These are phyloP conservation scores for Leptographium lundbergii DNA, from an alignment of 2,329 filamentous ascomycete species.

Conservation along the genomic window DNA sequence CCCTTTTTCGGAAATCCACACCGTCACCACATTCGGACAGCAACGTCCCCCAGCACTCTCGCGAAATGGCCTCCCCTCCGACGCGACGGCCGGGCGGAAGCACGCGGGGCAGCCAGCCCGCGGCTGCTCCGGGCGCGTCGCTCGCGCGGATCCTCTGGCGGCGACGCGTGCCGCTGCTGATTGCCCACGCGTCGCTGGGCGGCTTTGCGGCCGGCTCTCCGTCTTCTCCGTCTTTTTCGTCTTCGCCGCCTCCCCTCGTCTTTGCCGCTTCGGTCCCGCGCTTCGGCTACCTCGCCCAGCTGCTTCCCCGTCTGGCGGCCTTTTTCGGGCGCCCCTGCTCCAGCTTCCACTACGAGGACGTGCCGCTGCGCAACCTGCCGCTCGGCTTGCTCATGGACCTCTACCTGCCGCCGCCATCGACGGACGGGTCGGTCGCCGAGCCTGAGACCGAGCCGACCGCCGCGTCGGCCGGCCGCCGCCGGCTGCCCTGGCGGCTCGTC, in stretches of 20 bases:
- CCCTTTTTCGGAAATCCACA: too few relatives aligned
- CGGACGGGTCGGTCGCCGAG: too few relatives aligned
- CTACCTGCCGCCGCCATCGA: slow-evolving; percentile 21
- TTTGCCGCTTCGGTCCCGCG: slow-evolving; percentile 43
- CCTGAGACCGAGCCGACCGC: neutral
- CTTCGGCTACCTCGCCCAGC: slow-evolving; percentile 45
- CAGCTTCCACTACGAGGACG: slow-evolving; percentile 44
- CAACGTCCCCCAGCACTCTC: too few relatives aligned
- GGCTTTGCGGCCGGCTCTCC: slow-evolving; percentile 19
- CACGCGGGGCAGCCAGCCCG: neutral
- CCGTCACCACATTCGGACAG: too few relatives aligned
- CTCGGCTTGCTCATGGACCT: slow-evolving; percentile 43
- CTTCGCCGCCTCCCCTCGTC: neutral
- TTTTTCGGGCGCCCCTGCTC: slow-evolving; percentile 43
- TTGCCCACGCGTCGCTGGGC: slow-evolving; percentile 32
- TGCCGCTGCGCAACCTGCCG: slow-evolving; percentile 40
- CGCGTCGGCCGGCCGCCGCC: neutral
- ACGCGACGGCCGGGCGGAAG: too few relatives aligned
- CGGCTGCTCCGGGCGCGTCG: neutral
- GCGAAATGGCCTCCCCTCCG: too few relatives aligned
- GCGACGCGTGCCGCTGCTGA: slow-evolving; percentile 39
- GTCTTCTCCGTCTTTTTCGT: neutral
- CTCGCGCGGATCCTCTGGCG: slow-evolving; percentile 40
- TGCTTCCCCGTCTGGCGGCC: slow-evolving; percentile 39
- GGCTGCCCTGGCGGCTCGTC: slow-evolving; percentile 39